Percentiles rank a stretch among this genome's conserved stretches.
Conservation (phyloP, 257 asterid genomes). For the Gardenia jasminoides region DNA sequence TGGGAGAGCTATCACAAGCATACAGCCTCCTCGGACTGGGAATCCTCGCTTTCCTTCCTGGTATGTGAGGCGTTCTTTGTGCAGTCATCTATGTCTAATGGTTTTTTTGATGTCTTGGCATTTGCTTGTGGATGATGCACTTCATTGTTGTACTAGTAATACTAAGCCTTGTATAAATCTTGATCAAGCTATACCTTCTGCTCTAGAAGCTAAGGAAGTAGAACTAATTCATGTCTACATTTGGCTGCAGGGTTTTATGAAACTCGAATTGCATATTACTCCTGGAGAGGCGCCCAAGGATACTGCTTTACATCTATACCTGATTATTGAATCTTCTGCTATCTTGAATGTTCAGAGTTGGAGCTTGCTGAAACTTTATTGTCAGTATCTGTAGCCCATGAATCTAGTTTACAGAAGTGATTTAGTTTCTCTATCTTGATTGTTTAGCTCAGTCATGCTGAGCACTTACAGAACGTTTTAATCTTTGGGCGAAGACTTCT, state of each 20-base stretch:
- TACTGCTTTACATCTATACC: conserved; percentile 62
- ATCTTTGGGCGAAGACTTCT: too few species aligned
- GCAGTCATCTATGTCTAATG: not conserved
- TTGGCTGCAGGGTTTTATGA: conserved; percentile 61
- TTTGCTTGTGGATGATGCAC: not conserved
- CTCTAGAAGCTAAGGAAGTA: not conserved
- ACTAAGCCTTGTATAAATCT: not conserved
- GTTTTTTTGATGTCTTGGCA: not conserved
- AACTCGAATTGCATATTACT: conserved; percentile 77
- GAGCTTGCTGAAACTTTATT: not conserved
- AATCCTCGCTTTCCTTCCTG: conserved; percentile 69
- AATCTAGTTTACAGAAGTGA: not conserved
- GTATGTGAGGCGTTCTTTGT: conserved; percentile 24
- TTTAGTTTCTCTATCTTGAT: not conserved
- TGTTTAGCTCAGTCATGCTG: too few species aligned
- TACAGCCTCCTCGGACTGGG: conserved; percentile 78
- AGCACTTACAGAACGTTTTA: too few species aligned
- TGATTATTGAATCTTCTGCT: conserved; percentile 45
- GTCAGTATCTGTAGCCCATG: not conserved
- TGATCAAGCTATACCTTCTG: not conserved
- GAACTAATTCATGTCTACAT: not conserved
- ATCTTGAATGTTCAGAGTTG: not conserved
- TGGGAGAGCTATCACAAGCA: conserved; percentile 71
- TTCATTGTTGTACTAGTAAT: not conserved
- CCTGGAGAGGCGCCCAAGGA: conserved; percentile 51